Conservation (phyloP, 306 rosid genomes). For the Rubus idaeus region DNA sequence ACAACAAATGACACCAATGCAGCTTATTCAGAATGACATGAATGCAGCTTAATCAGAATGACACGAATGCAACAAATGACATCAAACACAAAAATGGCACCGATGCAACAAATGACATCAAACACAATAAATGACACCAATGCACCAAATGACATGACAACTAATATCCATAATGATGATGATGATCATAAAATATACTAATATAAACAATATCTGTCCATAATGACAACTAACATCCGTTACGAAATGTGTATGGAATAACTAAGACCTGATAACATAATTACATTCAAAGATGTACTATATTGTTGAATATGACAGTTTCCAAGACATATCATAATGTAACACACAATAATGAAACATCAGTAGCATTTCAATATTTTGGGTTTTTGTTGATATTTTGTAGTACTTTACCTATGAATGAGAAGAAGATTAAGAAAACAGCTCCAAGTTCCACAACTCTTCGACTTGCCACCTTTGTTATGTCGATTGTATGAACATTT, state of each 20-base stretch:
- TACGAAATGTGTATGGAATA: neutral
- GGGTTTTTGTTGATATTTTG: neutral
- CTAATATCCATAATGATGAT: too few species aligned
- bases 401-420: slow-evolving; percentile 63
- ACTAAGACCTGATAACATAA: neutral
- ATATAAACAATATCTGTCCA: too few species aligned
- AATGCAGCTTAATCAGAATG: neutral
- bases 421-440: slow-evolving; percentile 68
- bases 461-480: slow-evolving; percentile 80
- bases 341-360: too few species aligned
- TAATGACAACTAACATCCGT: neutral
- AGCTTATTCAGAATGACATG: neutral
- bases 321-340: too few species aligned
- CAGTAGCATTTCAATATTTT: too few species aligned
- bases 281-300: neutral
- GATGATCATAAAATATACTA: too few species aligned
- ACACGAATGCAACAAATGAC: neutral
- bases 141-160: too few species aligned
- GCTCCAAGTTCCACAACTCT: slow-evolving; percentile 80
- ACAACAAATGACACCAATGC: neutral
- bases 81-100: neutral
- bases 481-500: slow-evolving; percentile 67
- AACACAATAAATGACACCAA: neutral
- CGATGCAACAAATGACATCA: neutral
- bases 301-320: too few species aligned